Base-by-base conservation (phyloP, 176 grass and related monocot species). In the Paspalum notatum region DNA sequence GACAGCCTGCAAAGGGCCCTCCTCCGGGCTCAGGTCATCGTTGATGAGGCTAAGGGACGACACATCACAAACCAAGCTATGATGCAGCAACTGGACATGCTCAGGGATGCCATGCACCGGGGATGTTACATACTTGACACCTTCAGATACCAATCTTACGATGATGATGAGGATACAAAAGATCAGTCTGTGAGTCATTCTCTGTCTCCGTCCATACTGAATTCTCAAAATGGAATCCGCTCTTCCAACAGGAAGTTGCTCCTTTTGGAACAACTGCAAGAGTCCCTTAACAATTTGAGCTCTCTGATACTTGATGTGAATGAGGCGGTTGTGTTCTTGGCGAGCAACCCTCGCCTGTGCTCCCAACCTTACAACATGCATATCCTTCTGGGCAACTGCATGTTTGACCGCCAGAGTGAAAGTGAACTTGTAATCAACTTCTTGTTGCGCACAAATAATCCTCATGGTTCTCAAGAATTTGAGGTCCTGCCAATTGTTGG, bases 301-400 rank as follows among this genome's bases (percentile, higher is more conserved):
- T 16, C 45, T 15, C n/a, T 64, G 32, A 12, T 83, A 22, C 0
- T 27, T 43, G 45, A 74, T 20, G 5, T 52, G 45, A 16, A 12
- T 5, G 68, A 63, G 57, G 1, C 63, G 5, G 32, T 63, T 4
- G 9, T 62, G 13, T 62, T 82, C 44, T 62, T 62, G 45, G 41
- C 3, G 1, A 63, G 56, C n/a, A 71, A 11, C 17, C 54, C 41
- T 59, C 42, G 40, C 9, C 3, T 80, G 52, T 9, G 15, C 24
- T 41, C 40, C 16, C 52, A 70, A 16, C 80, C 80, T 39, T 71
- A 71, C 32, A 81, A 26, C 56, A 73, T 63, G 56, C 43, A 81
- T 61, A 6, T 68, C 1, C 4, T 80, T 2, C 1, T 80, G n/a
- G 21, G 25, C 0, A 80, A 57, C 5, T 56, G 62, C 38, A 80